Evolutionary conservation across 305 asterid species (phyloP).

Genomic region (Solanum hybrid): DNA sequence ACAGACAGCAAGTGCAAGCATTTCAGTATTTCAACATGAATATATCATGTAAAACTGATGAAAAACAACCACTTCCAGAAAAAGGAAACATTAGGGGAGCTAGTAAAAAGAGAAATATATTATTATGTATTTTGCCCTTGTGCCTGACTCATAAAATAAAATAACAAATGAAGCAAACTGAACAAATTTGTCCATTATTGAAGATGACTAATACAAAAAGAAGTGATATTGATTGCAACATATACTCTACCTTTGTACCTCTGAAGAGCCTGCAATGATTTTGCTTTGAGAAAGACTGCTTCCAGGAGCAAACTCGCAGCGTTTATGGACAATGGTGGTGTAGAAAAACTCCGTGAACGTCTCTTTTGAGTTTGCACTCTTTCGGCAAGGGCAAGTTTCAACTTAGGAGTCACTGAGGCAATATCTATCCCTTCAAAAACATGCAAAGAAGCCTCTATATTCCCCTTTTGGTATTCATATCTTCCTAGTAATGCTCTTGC

Average conservation of each 20-base stretch:
- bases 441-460: constrained; percentile 81
- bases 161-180: background rate
- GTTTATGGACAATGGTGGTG: constrained; percentile 68
- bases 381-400: constrained; percentile 54
- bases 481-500: constrained; percentile 95
- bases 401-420: constrained; percentile 60
- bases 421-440: constrained; percentile 94
- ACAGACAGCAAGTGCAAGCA: background rate
- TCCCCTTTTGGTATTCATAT: constrained; percentile 89
- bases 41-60: background rate
- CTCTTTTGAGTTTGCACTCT: constrained; percentile 46
- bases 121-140: background rate
- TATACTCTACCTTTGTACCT: constrained; percentile 64
- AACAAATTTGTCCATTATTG: background rate
- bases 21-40: background rate
- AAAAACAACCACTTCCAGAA: background rate
- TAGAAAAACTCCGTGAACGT: constrained; percentile 38
- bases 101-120: background rate
- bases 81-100: background rate
- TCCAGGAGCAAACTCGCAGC: constrained; percentile 83
- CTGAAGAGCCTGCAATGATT: constrained; percentile 76
- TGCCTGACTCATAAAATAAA: background rate
- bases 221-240: background rate
- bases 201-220: background rate
- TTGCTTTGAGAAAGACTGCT: constrained; percentile 71